Percentiles rank a stretch among this genome's conserved stretches.
Conservation (phyloP, 441 rosid species). For the Populus hybrid region DNA sequence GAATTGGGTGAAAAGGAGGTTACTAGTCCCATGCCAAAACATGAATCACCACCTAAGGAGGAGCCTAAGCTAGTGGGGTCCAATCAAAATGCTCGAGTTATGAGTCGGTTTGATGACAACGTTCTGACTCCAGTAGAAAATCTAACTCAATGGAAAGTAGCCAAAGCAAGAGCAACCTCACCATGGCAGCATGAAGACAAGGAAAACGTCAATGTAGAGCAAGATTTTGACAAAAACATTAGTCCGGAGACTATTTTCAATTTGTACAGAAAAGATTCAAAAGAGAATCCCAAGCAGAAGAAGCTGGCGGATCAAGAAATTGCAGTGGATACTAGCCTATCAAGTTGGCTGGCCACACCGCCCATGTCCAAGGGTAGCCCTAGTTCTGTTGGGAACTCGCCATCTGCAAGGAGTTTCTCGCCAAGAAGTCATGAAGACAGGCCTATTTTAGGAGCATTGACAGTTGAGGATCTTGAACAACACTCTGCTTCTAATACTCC, state of each 20-base stretch:
- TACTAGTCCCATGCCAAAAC: constrained; percentile 37
- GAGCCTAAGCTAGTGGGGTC: constrained; percentile 17
- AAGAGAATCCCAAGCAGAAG: constrained; percentile 5
- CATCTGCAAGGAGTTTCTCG: constrained; percentile 23
- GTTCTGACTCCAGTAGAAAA: constrained; percentile 45
- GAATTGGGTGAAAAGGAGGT: constrained; percentile 50
- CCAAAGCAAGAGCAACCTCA: constrained; percentile 23
- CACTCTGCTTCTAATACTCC: constrained; percentile 42
- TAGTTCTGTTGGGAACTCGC: constrained; percentile 34
- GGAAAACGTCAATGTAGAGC: constrained; percentile 38
- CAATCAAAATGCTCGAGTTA: constrained; percentile 7
- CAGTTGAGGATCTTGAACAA: constrained; percentile 50
- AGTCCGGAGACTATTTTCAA: constrained; percentile 26
- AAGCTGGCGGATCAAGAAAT: constrained; percentile 24
- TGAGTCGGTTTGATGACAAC: constrained; percentile 20
- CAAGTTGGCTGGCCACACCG: constrained; percentile 54
- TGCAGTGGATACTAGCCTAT: constrained; percentile 56
- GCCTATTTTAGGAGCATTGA: constrained; percentile 47
- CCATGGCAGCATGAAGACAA: constrained; percentile 27
- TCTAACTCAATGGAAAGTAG: constrained; percentile 27
- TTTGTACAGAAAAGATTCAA: constrained; percentile 8
- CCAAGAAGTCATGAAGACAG: constrained; percentile 37
- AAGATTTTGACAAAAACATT: background rate
- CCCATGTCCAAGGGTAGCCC: constrained; percentile 31
- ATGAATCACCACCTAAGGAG: constrained; percentile 10